Percentiles rank a stretch among this genome's conserved stretches.
phyloP scores from a whole-genome alignment of 768 basidiomycete species.

The Clavaria fumosa region DNA sequence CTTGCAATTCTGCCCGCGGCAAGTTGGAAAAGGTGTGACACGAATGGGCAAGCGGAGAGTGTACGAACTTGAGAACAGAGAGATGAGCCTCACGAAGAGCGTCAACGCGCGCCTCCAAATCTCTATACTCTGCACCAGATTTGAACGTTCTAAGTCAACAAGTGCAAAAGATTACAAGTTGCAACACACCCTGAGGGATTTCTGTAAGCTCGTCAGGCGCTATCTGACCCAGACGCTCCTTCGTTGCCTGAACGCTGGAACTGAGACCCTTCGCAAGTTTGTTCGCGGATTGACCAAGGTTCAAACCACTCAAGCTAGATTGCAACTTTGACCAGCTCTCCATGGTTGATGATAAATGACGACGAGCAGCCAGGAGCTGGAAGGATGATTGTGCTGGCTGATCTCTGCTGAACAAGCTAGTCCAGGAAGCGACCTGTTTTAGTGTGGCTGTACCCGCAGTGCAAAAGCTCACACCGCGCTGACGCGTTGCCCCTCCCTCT shows the following conservation, averaged over 20 bases:
- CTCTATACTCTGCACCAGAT: conserved; percentile 70
- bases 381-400: background rate
- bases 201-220: conserved; percentile 91
- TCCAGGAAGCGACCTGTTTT: no score
- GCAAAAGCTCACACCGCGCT: no score
- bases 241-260: conserved; percentile 73
- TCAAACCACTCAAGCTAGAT: conserved; percentile 44
- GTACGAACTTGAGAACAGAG: conserved; percentile 54
- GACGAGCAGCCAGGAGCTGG: background rate
- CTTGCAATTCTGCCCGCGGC: conserved; percentile 49
- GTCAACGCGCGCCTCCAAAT: conserved; percentile 90
- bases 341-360: conserved; percentile 17
- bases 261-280: conserved; percentile 69
- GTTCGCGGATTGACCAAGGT: conserved; percentile 59
- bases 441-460: no score
- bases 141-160: background rate
- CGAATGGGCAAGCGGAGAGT: conserved; percentile 1
- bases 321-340: conserved; percentile 57
- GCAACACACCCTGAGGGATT: conserved; percentile 59
- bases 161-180: no score
- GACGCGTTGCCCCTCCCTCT: no score
- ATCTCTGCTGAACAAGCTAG: background rate
- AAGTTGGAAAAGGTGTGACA: background rate
- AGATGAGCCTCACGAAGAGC: conserved; percentile 71
- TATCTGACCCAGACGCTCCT: conserved; percentile 78